Conservation (phyloP, 495 filamentous ascomycete species). For the Clavariopsis aquatica region DNA sequence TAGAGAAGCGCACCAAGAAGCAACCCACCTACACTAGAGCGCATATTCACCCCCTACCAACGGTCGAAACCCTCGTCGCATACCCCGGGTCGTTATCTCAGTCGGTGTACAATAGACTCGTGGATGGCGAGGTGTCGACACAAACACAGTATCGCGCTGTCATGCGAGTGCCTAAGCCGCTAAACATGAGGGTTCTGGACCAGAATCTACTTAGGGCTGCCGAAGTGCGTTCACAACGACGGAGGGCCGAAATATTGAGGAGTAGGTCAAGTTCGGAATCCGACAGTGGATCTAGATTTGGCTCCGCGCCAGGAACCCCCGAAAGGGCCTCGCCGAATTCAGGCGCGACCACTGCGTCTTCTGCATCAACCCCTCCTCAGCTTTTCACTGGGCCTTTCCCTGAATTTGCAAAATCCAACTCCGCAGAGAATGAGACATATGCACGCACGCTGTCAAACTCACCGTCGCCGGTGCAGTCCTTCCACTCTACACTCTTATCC, state of each 20-base stretch:
- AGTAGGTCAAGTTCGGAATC: too few relatives aligned
- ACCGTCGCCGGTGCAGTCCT: conserved; percentile 12
- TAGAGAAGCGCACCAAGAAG: conserved; percentile 10
- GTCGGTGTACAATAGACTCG: conserved; percentile 24
- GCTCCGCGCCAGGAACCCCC: conserved; percentile 5
- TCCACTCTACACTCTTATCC: conserved; percentile 6
- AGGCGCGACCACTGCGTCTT: neutral
- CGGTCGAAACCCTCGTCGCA: conserved; percentile 33
- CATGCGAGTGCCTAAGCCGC: conserved; percentile 24
- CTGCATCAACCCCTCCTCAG: neutral
- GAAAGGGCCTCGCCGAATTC: neutral
- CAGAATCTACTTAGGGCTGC: conserved; percentile 12
- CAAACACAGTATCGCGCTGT: conserved; percentile 20
- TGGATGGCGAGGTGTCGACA: conserved; percentile 15
- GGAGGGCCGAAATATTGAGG: too few relatives aligned
- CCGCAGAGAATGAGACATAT: neutral
- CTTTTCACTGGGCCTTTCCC: too few relatives aligned
- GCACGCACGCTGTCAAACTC: neutral
- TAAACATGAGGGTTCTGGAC: conserved; percentile 15
- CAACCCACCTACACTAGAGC: neutral
- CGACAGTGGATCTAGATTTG: neutral
- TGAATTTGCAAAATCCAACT: too few relatives aligned
- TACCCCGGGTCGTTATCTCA: conserved; percentile 20
- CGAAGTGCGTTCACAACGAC: neutral
- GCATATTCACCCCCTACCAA: conserved; percentile 27